Percentiles rank a stretch among this genome's conserved stretches.
Conservation (phyloP, 2,329 filamentous ascomycete genomes). For the Curvularia verruculosa region DNA sequence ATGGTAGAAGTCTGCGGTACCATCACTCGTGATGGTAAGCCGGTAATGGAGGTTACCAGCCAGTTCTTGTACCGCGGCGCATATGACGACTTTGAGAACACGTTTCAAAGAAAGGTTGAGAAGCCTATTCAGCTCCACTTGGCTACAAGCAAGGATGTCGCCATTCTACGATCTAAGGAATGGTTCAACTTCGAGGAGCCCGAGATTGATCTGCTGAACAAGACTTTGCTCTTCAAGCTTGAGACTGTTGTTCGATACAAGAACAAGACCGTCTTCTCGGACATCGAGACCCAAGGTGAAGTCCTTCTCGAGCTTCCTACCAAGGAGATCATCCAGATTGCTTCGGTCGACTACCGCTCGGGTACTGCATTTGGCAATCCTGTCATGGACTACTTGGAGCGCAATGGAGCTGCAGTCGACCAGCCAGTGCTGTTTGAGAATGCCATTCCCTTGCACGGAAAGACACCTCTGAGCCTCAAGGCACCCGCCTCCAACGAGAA, state of each 20-base stretch:
- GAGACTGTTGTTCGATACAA: constrained; percentile 92
- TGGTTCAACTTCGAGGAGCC: constrained; percentile 91
- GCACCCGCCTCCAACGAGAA: constrained; percentile 97
- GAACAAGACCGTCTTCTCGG: constrained; percentile 90
- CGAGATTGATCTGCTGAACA: constrained; percentile 84
- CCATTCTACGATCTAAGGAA: constrained; percentile 92
- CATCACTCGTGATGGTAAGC: constrained; percentile 78
- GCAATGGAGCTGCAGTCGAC: constrained; percentile 89
- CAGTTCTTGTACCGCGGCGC: constrained; percentile 95
- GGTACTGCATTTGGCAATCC: constrained; percentile 93
- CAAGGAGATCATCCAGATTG: constrained; percentile 96
- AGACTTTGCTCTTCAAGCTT: constrained; percentile 95
- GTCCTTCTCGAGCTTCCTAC: constrained; percentile 93
- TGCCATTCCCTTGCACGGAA: constrained; percentile 91
- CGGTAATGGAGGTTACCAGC: constrained; percentile 98
- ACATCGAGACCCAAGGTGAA: constrained; percentile 88
- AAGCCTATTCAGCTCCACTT: constrained; percentile 93
- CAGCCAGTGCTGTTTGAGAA: constrained; percentile 98
- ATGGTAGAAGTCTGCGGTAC: constrained; percentile 99
- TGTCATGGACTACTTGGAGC: constrained; percentile 92
- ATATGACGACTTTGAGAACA: constrained; percentile 95
- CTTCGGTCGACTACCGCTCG: constrained; percentile 94
- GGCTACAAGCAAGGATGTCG: constrained; percentile 85
- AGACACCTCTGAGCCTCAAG: constrained; percentile 83
- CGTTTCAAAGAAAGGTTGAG: constrained; percentile 96